These are phyloP conservation scores for Brassica incana DNA, from an alignment of 345 rosid genomes.

Conservation along the genomic window DNA sequence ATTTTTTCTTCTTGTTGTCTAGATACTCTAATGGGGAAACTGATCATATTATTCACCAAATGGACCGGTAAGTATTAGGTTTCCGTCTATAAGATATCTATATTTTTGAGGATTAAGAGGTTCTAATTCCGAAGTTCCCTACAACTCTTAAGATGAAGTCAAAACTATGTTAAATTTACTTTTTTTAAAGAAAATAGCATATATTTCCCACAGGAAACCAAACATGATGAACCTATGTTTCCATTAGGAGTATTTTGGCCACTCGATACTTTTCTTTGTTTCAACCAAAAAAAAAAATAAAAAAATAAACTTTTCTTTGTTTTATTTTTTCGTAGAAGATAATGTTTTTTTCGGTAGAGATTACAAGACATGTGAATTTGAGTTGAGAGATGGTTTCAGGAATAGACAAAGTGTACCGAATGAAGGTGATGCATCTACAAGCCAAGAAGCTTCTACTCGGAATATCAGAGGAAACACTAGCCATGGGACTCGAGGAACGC, in stretches of 20 bases:
- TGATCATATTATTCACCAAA: conserved; percentile 26
- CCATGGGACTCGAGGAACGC: conserved; percentile 32
- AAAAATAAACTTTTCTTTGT: no score
- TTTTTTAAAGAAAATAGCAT: no score
- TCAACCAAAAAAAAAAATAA: no score
- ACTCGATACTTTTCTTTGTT: no score
- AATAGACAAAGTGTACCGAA: conserved; percentile 24
- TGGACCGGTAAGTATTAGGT: conserved; percentile 21
- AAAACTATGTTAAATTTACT: no score
- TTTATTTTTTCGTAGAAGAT: background rate
- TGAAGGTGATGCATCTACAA: conserved; percentile 33
- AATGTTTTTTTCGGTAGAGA: background rate
- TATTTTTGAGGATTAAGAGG: no score
- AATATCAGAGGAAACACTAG: conserved; percentile 32
- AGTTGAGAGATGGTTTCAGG: conserved; percentile 23
- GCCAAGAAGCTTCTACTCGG: conserved; percentile 30
- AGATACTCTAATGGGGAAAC: conserved; percentile 24
- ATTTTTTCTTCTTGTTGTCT: background rate
- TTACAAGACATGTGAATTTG: background rate
- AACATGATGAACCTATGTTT: no score
- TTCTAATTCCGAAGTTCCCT: no score
- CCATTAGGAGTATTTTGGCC: no score
- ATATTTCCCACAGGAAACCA: no score
- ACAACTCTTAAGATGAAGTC: no score
- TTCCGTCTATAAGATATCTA: no score